Evolutionary conservation across 805 yeast genomes (phyloP).

Genomic region (Isabelozyma rhagii): DNA sequence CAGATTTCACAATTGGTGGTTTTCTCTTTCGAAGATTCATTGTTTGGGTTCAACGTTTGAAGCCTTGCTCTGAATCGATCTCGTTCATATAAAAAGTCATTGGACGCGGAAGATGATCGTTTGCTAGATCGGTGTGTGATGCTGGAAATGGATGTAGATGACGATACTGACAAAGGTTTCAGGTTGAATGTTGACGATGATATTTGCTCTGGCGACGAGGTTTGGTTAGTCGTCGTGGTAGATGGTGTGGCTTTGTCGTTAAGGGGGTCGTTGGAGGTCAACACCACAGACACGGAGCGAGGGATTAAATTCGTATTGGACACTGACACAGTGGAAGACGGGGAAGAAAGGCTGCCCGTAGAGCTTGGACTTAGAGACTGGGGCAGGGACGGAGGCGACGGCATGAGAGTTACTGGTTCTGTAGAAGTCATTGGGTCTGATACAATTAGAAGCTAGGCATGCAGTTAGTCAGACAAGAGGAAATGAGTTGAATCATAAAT

Average conservation of each 20-base stretch:
- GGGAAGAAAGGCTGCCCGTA: neutral
- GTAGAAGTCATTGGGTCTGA: neutral
- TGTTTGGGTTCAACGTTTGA: slow-evolving; percentile 24
- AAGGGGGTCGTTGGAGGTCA: neutral
- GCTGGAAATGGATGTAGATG: neutral
- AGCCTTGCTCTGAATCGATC: slow-evolving; percentile 41
- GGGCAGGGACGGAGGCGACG: neutral
- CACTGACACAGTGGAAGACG: neutral
- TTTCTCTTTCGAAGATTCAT: slow-evolving; percentile 2
- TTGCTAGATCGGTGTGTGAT: slow-evolving; percentile 16
- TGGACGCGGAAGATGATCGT: slow-evolving; percentile 37
- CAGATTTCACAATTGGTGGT: slow-evolving; percentile 27
- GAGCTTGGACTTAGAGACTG: neutral
- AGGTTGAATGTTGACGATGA: neutral
- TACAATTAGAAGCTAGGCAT: neutral
- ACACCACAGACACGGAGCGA: neutral
- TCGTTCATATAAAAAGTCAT: slow-evolving; percentile 37
- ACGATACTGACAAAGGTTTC: neutral
- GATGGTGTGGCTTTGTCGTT: neutral
- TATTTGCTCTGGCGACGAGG: too few species aligned
- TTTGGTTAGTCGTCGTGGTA: too few species aligned
- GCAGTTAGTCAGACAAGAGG: neutral
- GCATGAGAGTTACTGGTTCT: neutral
- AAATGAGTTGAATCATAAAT: neutral
- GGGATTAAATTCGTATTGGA: neutral